Percentiles rank a stretch among this genome's conserved stretches.
phyloP scores from a whole-genome alignment of 208 protist species.

The Acanthamoeba castellanii region DNA sequence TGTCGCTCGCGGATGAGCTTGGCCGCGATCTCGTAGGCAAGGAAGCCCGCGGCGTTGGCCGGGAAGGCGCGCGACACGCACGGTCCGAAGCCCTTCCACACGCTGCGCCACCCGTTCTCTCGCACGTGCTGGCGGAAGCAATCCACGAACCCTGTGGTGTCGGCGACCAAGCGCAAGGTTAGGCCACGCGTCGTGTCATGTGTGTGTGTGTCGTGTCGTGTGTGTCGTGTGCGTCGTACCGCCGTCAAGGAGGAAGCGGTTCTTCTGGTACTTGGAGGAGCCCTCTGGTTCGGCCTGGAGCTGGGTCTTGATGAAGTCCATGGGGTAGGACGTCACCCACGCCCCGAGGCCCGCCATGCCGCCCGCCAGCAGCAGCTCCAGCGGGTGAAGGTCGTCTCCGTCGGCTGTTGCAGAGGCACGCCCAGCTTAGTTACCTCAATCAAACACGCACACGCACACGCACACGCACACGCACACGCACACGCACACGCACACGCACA shows the following conservation, averaged over 20 bases:
- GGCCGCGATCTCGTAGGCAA: slow-evolving; percentile 65
- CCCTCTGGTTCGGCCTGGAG: slow-evolving; percentile 61
- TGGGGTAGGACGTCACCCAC: slow-evolving; percentile 57
- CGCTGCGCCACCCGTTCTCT: slow-evolving; percentile 9
- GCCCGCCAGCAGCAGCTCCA: slow-evolving; percentile 66
- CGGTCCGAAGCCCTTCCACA: slow-evolving; percentile 64
- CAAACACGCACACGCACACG: too few species aligned
- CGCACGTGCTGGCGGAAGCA: slow-evolving; percentile 45
- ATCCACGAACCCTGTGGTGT: slow-evolving; percentile 48
- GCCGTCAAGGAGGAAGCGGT: slow-evolving; percentile 4
- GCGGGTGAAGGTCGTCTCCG: slow-evolving; percentile 58
- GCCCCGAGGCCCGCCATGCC: slow-evolving; percentile 65
- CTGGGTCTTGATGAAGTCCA: slow-evolving; percentile 71
- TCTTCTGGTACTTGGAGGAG: slow-evolving; percentile 49
- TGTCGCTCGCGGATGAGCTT: slow-evolving; percentile 45
- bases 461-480: too few species aligned
- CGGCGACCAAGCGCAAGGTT: not conserved
- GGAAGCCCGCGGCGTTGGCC: slow-evolving; percentile 68
- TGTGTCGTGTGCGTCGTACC: not conserved
- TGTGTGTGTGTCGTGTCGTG: not conserved
- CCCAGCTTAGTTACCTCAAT: too few species aligned
- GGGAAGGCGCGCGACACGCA: slow-evolving; percentile 71
- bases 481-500: too few species aligned
- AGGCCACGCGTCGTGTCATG: too few species aligned
- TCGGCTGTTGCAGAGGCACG: not conserved